Evolutionary conservation across 306 rosid species (phyloP).

Genomic region (Fagus sylvatica): DNA sequence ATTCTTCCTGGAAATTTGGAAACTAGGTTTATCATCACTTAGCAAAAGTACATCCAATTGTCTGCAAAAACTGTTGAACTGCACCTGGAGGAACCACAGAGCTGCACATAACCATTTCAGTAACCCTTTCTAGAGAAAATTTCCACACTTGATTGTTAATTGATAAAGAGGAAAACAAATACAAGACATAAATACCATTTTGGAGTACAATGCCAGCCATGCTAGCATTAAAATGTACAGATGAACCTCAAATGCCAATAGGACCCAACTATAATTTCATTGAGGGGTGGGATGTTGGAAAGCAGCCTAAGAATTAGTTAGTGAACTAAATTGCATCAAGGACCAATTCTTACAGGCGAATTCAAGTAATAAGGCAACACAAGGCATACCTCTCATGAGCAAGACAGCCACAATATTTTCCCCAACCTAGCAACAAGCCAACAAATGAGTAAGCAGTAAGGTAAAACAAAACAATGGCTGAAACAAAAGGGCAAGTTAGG

Average conservation of each 20-base stretch:
- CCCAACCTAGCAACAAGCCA: conserved; percentile 51
- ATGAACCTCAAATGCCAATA: conserved; percentile 23
- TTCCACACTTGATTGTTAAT: background rate
- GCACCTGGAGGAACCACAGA: background rate
- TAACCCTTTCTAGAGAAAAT: background rate
- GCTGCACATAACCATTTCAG: background rate
- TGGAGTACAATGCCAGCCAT: background rate
- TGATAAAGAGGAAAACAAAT: background rate
- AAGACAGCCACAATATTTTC: conserved; percentile 31
- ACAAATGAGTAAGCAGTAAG: conserved; percentile 35
- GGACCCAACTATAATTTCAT: background rate
- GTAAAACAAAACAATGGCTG: conserved; percentile 17
- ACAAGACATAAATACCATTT: background rate
- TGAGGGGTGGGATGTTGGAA: conserved; percentile 4
- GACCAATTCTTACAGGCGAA: conserved; percentile 19
- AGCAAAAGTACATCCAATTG: background rate
- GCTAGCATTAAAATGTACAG: background rate
- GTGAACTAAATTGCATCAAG: conserved; percentile 18
- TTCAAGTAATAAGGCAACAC: background rate
- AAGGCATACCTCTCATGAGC: conserved; percentile 33
- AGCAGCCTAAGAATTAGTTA: conserved; percentile 22
- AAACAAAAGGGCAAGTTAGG: conserved; percentile 1
- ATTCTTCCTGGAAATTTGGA: background rate
- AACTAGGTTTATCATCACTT: background rate
- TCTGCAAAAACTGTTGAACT: background rate